These are phyloP conservation scores for Penicillium paxilli DNA, from an alignment of 495 filamentous ascomycete genomes.

Conservation along the genomic window DNA sequence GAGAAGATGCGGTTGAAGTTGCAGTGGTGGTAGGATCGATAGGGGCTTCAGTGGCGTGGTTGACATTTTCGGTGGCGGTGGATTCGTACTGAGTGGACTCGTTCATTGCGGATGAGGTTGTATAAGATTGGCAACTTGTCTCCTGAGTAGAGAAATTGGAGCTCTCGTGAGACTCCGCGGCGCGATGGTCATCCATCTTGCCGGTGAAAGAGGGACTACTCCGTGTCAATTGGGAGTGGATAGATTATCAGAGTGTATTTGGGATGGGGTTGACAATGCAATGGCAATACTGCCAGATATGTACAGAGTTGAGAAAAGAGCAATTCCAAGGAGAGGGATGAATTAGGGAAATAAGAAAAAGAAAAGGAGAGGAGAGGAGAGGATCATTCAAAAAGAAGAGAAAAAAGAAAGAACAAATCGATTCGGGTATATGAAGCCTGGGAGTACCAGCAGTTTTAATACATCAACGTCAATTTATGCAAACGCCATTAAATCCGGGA, in stretches of 20 bases:
- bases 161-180: slow-evolving; percentile 12
- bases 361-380: slow-evolving; percentile 4
- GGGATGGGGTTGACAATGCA: neutral
- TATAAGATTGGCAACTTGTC: slow-evolving; percentile 1
- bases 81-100: neutral
- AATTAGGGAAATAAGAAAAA: slow-evolving; percentile 1
- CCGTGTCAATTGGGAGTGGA: slow-evolving; percentile 11
- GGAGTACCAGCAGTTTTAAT: neutral
- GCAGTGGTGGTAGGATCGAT: slow-evolving; percentile 6
- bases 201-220: slow-evolving; percentile 9
- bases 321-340: neutral
- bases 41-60: slow-evolving; percentile 2
- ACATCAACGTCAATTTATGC: neutral
- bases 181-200: slow-evolving; percentile 28
- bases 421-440: neutral
- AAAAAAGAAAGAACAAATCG: neutral
- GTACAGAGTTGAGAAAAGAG: slow-evolving; percentile 5
- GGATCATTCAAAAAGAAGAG: slow-evolving; percentile 2
- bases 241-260: slow-evolving; percentile 10
- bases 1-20: slow-evolving; percentile 20
- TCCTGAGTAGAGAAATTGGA: neutral
- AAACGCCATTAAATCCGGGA: slow-evolving; percentile 18
- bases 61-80: slow-evolving; percentile 3
- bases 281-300: too few relatives aligned
- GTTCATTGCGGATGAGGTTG: neutral